Evolutionary conservation across 176 grass and related monocot species (phyloP).

Genomic region (maize (Zea mays)): DNA sequence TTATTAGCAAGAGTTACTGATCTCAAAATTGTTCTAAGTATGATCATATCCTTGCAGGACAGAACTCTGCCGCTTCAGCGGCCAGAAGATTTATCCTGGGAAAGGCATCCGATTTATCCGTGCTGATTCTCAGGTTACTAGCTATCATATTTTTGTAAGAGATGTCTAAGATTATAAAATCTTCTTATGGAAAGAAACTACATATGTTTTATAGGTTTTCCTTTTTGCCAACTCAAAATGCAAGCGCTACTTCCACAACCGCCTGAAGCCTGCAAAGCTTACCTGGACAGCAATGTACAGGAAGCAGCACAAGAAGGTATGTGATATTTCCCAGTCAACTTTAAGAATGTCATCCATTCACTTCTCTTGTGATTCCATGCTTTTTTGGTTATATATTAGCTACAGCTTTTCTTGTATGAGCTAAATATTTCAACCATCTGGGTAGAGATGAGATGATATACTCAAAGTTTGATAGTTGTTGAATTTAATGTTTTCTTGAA

Average conservation of each 20-base stretch:
- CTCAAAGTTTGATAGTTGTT: background rate
- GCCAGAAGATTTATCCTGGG: slow-evolving; percentile 88
- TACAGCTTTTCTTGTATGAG: background rate
- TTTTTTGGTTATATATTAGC: background rate
- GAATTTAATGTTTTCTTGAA: background rate
- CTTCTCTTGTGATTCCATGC: background rate
- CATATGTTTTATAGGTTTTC: slow-evolving; percentile 52
- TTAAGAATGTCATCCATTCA: background rate
- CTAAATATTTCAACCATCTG: background rate
- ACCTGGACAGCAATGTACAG: slow-evolving; percentile 92
- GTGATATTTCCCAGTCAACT: background rate
- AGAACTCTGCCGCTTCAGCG: slow-evolving; percentile 94
- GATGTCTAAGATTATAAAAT: background rate
- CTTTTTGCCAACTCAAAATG: slow-evolving; percentile 94
- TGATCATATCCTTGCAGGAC: slow-evolving; percentile 49
- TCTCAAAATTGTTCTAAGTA: background rate
- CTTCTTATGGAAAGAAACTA: background rate
- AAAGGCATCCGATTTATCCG: slow-evolving; percentile 89
- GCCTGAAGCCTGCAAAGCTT: slow-evolving; percentile 91
- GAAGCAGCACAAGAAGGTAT: slow-evolving; percentile 97
- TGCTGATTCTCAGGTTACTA: slow-evolving; percentile 73
- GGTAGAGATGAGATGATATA: background rate
- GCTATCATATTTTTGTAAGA: background rate
- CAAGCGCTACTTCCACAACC: slow-evolving; percentile 92
- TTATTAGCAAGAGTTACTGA: background rate